Conservation (phyloP, 805 yeast species). For the Metschnikowia santaceciliae region DNA sequence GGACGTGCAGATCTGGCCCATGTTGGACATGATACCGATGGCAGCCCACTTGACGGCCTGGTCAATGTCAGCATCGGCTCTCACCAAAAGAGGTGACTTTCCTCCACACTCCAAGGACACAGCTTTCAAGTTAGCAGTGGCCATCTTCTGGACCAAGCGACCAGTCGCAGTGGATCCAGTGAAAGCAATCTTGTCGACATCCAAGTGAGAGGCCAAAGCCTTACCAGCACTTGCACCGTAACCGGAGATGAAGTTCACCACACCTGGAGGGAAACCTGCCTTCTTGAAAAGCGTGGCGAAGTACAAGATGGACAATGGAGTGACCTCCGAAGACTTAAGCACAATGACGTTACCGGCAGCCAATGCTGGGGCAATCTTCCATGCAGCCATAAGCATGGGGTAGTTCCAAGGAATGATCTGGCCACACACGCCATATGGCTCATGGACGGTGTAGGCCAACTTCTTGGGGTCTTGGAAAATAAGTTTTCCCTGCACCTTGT, state of each 20-base stretch:
- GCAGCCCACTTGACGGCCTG: constrained; percentile 69
- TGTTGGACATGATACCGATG: constrained; percentile 58
- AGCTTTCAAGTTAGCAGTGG: constrained; percentile 57
- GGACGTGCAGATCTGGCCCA: constrained; percentile 69
- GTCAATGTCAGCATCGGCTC: constrained; percentile 60
- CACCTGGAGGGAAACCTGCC: constrained; percentile 78
- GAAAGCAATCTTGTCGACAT: constrained; percentile 56
- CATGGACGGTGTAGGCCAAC: constrained; percentile 66
- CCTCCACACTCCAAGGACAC: constrained; percentile 74
- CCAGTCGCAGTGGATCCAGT: constrained; percentile 72
- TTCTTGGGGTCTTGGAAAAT: constrained; percentile 43
- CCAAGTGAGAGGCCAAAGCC: constrained; percentile 57
- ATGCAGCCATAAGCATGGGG: constrained; percentile 65
- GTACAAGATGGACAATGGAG: constrained; percentile 65
- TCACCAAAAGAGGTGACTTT: constrained; percentile 60
- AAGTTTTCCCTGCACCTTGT: constrained; percentile 46
- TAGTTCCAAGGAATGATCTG: constrained; percentile 74
- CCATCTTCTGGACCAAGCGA: constrained; percentile 55
- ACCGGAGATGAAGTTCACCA: constrained; percentile 67
- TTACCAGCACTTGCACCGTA: constrained; percentile 68
- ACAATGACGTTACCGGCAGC: constrained; percentile 75
- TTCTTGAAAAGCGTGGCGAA: constrained; percentile 54
- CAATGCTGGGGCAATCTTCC: constrained; percentile 81
- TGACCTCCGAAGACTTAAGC: constrained; percentile 70
- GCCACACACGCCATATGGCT: constrained; percentile 64